These are phyloP conservation scores for Claviceps purpurea DNA, from an alignment of 2,329 filamentous ascomycete genomes.

Conservation along the genomic window DNA sequence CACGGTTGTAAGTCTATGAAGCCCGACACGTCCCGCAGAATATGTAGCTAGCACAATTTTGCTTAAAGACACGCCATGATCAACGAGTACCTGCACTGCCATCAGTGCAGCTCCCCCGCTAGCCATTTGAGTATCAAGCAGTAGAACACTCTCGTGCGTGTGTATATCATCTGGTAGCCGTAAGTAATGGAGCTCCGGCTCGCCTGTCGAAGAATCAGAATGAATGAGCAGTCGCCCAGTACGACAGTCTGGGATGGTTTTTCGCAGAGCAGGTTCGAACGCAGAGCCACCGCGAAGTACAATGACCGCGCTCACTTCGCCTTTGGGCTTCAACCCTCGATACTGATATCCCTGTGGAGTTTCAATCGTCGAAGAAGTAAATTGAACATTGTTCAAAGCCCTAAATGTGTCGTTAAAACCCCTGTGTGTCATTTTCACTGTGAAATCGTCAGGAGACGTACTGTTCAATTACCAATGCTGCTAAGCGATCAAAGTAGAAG, in stretches of 20 bases:
- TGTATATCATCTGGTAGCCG: conserved; percentile 64
- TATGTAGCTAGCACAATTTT: conserved; percentile 90
- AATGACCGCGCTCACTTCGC: conserved; percentile 72
- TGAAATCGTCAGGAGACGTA: conserved; percentile 23
- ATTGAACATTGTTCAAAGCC: conserved; percentile 65
- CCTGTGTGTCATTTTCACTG: conserved; percentile 1
- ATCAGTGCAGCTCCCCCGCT: conserved; percentile 77
- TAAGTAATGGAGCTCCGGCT: conserved; percentile 85
- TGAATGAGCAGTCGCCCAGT: conserved; percentile 86
- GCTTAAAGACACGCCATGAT: conserved; percentile 77
- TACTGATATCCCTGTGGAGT: conserved; percentile 63
- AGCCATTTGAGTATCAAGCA: conserved; percentile 90
- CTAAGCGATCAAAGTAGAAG: conserved; percentile 89
- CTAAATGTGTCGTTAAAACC: conserved; percentile 25
- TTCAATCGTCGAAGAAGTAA: conserved; percentile 46
- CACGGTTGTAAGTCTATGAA: conserved; percentile 76
- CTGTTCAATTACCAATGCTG: conserved; percentile 73
- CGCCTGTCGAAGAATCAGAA: conserved; percentile 69
- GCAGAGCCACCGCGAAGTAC: conserved; percentile 80
- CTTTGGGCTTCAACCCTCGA: conserved; percentile 54
- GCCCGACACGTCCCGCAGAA: conserved; percentile 68
- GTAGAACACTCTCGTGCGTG: conserved; percentile 64
- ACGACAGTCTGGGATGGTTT: conserved; percentile 84
- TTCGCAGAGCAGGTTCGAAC: conserved; percentile 74
- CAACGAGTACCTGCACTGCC: conserved; percentile 90